Conservation (phyloP, 148 eudicot species). For the Fagopyrum tataricum region DNA sequence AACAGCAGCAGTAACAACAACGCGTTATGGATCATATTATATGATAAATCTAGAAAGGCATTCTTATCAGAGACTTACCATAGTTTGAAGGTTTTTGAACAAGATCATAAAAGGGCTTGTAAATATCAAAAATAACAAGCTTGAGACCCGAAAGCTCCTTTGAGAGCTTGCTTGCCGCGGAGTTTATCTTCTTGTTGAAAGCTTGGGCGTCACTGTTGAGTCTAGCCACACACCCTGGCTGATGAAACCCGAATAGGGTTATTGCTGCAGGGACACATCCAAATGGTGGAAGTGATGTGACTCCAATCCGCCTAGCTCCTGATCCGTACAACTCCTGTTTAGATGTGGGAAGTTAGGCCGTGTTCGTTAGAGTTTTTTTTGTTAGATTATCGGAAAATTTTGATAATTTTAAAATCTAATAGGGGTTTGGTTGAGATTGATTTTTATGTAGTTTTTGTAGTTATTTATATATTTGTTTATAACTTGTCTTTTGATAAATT, state of each 20-base stretch:
- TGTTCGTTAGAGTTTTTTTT: too few species aligned
- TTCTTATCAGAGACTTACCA: constrained; percentile 29
- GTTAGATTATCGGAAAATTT: too few species aligned
- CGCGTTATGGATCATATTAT: not conserved
- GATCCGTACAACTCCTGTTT: constrained; percentile 48
- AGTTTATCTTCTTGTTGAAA: constrained; percentile 74
- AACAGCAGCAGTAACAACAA: too few species aligned
- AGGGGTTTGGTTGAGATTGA: too few species aligned
- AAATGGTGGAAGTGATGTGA: constrained; percentile 80
- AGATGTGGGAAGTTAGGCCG: too few species aligned
- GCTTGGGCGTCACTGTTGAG: constrained; percentile 62
- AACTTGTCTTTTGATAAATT: too few species aligned
- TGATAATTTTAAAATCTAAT: too few species aligned
- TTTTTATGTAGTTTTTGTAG: too few species aligned
- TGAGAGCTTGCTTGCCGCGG: constrained; percentile 48
- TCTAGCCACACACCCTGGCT: constrained; percentile 55
- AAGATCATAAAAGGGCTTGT: constrained; percentile 68
- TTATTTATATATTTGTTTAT: too few species aligned
- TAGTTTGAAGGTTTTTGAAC: constrained; percentile 46
- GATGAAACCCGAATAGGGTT: constrained; percentile 59
- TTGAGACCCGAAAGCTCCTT: constrained; percentile 65
- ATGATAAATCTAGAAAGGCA: too few species aligned
- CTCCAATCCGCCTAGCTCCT: constrained; percentile 91
- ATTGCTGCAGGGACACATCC: constrained; percentile 72
- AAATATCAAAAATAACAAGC: constrained; percentile 76